A percentile compares a stretch with the other conserved stretches of the same genome.
Conservation (phyloP, 2,329 filamentous ascomycete species). For the Cladosporium sp. region DNA sequence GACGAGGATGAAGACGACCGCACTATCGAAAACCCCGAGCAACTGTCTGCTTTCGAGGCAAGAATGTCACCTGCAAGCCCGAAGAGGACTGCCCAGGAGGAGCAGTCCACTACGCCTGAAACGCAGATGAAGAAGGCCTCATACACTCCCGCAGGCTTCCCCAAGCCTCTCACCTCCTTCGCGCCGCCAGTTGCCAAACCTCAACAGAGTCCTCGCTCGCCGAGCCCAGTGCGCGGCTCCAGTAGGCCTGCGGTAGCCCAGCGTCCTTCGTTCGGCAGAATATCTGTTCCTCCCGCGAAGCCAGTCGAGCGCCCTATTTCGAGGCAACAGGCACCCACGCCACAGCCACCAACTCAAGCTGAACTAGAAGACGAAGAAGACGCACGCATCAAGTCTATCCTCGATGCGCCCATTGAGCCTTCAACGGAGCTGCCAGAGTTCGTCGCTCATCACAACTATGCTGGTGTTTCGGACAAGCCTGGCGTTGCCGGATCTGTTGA, state of each 20-base stretch:
- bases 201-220: conserved; percentile 62
- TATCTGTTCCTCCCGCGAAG: conserved; percentile 35
- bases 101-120: conserved; percentile 28
- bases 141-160: conserved; percentile 40
- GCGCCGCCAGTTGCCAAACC: conserved; percentile 40
- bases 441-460: conserved; percentile 56
- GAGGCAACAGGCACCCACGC: conserved; percentile 30
- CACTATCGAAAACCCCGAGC: conserved; percentile 36
- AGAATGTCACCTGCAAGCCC: conserved; percentile 30
- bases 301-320: conserved; percentile 36
- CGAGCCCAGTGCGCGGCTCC: conserved; percentile 66
- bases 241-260: conserved; percentile 35
- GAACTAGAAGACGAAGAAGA: conserved; percentile 68
- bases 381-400: conserved; percentile 63
- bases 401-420: conserved; percentile 62
- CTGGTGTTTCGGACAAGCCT: conserved; percentile 40
- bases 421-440: conserved; percentile 66
- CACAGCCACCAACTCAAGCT: conserved; percentile 40
- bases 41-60: conserved; percentile 28
- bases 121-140: conserved; percentile 29
- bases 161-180: conserved; percentile 45
- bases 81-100: conserved; percentile 14
- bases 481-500: conserved; percentile 52
- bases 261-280: conserved; percentile 26
- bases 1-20: conserved; percentile 51